Evolutionary conservation across 2,329 filamentous ascomycete species (phyloP).

Genomic region (Pestalotiopsis sp.): DNA sequence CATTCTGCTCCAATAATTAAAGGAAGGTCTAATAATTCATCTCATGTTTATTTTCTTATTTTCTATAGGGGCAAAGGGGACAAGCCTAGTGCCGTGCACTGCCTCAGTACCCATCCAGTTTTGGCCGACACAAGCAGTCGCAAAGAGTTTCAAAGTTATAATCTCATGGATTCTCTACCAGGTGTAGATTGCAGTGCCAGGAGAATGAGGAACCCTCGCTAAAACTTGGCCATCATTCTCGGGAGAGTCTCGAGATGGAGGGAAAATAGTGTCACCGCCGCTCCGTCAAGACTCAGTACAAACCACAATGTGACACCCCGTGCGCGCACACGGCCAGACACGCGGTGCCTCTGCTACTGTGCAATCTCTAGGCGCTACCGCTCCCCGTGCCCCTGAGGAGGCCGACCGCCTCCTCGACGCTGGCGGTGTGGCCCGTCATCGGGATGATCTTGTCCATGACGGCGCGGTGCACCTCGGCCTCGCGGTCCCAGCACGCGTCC

Average conservation of each 20-base stretch:
- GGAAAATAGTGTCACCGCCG: background rate
- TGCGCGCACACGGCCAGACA: background rate
- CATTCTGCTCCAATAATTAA: background rate
- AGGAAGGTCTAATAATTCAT: background rate
- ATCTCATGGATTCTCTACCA: background rate
- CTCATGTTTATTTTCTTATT: background rate
- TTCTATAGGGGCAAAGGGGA: background rate
- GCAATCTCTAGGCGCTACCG: background rate
- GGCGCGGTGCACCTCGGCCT: background rate
- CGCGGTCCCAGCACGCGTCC: conserved; percentile 20
- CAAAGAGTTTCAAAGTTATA: background rate
- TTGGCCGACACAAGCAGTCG: background rate
- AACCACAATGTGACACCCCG: background rate
- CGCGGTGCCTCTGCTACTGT: background rate
- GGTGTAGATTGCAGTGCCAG: background rate
- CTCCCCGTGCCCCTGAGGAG: background rate
- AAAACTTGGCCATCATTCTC: background rate
- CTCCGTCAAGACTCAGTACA: background rate
- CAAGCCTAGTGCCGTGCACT: background rate
- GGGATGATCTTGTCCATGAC: conserved; percentile 8
- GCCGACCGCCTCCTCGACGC: conserved; percentile 5
- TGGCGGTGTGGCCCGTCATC: background rate
- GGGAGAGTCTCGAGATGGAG: background rate
- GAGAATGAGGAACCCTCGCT: background rate
- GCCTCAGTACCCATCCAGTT: background rate